phyloP scores from a whole-genome alignment of 1,284 basidiomycete genomes.

The Naganishia albida region DNA sequence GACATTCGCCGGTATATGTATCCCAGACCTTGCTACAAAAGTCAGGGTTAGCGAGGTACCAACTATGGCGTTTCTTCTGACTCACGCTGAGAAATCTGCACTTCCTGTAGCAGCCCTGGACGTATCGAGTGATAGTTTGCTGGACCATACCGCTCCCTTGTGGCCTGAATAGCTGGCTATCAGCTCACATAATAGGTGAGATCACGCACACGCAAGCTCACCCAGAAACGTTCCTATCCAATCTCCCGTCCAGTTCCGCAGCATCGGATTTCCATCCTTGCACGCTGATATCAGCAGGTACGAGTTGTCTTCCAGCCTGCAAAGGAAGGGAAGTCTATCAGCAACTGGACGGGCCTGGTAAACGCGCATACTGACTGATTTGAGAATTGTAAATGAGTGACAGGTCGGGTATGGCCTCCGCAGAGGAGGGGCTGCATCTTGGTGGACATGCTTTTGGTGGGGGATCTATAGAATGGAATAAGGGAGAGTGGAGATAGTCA shows the following conservation, averaged over 20 bases:
- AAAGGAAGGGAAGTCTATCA: constrained; percentile 60
- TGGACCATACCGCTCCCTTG: constrained; percentile 98
- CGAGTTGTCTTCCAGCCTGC: constrained; percentile 66
- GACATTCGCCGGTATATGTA: constrained; percentile 77
- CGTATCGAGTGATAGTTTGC: constrained; percentile 85
- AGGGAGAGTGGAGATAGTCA: background rate
- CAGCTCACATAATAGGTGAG: background rate
- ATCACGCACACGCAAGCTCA: constrained; percentile 34
- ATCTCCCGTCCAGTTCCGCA: constrained; percentile 94
- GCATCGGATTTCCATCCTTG: constrained; percentile 96
- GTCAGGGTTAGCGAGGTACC: background rate
- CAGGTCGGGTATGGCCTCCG: constrained; percentile 67
- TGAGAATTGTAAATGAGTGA: constrained; percentile 92
- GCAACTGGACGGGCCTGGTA: background rate
- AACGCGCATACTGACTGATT: constrained; percentile 46
- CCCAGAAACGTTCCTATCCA: constrained; percentile 98
- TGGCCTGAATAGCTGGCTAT: constrained; percentile 60
- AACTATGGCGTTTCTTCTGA: constrained; percentile 33
- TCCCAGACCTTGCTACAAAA: constrained; percentile 89
- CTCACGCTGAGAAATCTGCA: constrained; percentile 96
- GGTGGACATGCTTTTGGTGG: constrained; percentile 7
- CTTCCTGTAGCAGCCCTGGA: constrained; percentile 87
- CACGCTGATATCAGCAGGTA: constrained; percentile 90
- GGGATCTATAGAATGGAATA: background rate
- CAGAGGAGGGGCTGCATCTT: constrained; percentile 58